These are phyloP conservation scores for Trametes polyzona DNA, from an alignment of 1,284 basidiomycete genomes.

Conservation along the genomic window DNA sequence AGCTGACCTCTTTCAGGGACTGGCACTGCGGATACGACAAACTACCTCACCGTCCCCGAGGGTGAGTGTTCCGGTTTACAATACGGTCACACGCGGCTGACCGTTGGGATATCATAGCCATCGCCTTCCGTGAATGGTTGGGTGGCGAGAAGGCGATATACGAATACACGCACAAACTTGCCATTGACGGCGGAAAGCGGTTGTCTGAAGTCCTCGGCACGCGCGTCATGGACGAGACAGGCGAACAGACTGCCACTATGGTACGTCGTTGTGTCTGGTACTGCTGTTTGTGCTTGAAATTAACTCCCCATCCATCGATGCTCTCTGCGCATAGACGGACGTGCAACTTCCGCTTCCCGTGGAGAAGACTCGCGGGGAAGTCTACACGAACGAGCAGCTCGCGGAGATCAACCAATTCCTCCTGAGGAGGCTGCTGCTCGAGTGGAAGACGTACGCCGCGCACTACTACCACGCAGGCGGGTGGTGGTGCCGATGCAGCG, in stretches of 20 bases:
- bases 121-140: conserved; percentile 79
- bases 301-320: neutral
- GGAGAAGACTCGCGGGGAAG: conserved; percentile 19
- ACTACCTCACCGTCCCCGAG: conserved; percentile 56
- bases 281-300: neutral
- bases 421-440: conserved; percentile 42
- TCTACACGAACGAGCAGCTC: conserved; percentile 26
- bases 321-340: conserved; percentile 39
- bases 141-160: conserved; percentile 86
- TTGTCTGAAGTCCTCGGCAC: conserved; percentile 73
- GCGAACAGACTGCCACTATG: conserved; percentile 76
- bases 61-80: conserved; percentile 43
- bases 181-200: conserved; percentile 69
- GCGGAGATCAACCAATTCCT: conserved; percentile 40
- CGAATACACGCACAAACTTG: conserved; percentile 76
- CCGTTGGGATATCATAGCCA: conserved; percentile 45
- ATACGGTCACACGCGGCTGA: conserved; percentile 7
- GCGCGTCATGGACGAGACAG: conserved; percentile 58
- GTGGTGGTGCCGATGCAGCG: conserved; percentile 76
- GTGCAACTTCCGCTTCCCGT: conserved; percentile 34
- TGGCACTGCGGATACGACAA: conserved; percentile 65
- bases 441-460: conserved; percentile 48
- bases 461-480: conserved; percentile 59
- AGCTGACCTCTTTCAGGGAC: conserved; percentile 53
- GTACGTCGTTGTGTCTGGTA: conserved; percentile 41